phyloP scores from a whole-genome alignment of 1,284 basidiomycete genomes.

The Sporisorium exsertum region DNA sequence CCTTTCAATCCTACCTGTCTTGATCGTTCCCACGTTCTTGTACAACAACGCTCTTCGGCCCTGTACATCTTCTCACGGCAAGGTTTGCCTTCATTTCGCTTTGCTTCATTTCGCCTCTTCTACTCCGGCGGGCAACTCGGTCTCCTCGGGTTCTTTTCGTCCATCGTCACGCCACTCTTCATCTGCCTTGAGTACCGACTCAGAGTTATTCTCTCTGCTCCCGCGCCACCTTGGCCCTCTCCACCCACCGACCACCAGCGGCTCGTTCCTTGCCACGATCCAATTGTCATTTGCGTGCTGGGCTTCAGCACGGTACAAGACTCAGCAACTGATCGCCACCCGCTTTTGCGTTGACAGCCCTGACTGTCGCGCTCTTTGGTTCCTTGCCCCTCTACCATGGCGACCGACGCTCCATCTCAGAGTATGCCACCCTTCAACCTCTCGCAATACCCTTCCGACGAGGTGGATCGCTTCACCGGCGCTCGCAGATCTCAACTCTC shows the following conservation, averaged over 20 bases:
- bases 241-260: not conserved
- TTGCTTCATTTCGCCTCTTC: conserved; percentile 6
- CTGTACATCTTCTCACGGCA: not conserved
- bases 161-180: conserved; percentile 1
- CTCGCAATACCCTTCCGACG: conserved; percentile 28
- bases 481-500: conserved; percentile 17
- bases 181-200: not conserved
- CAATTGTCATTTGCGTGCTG: conserved; percentile 8
- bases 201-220: not conserved
- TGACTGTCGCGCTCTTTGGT: conserved; percentile 10
- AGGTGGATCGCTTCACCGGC: conserved; percentile 14
- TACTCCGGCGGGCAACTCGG: not conserved
- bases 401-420: conserved; percentile 21
- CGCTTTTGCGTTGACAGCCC: conserved; percentile 13
- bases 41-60: not conserved
- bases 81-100: conserved; percentile 3
- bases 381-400: conserved; percentile 11
- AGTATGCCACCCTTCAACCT: conserved; percentile 33
- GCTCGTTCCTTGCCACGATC: not conserved
- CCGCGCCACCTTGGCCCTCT: not conserved
- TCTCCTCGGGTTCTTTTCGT: not conserved
- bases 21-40: not conserved
- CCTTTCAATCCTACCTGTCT: not conserved
- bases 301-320: conserved; percentile 7
- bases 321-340: conserved; percentile 7